Conservation (phyloP, 1,284 basidiomycete species). For the Caloboletus firmus region DNA sequence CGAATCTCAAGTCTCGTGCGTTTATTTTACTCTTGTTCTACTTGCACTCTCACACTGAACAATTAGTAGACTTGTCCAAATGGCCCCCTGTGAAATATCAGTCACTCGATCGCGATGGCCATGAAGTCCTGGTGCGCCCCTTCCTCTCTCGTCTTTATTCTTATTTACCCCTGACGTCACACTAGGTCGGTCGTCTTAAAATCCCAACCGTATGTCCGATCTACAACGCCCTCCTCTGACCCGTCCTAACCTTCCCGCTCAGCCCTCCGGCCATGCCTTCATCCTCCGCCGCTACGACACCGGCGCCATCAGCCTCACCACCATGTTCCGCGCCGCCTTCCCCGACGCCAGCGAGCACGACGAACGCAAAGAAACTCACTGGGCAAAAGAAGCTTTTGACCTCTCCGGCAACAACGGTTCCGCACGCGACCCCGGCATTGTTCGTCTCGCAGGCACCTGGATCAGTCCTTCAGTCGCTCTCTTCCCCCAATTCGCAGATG, state of each 20-base stretch:
- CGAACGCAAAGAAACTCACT: conserved; percentile 83
- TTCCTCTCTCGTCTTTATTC: background rate
- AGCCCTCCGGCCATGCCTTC: conserved; percentile 85
- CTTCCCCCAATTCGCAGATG: conserved; percentile 55
- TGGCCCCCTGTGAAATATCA: conserved; percentile 78
- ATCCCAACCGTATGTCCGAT: conserved; percentile 74
- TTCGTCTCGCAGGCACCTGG: conserved; percentile 90
- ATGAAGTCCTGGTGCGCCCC: conserved; percentile 74
- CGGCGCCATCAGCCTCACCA: conserved; percentile 90
- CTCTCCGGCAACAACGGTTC: conserved; percentile 81
- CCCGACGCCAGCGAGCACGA: conserved; percentile 79
- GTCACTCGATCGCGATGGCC: conserved; percentile 76
- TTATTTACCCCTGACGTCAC: conserved; percentile 21
- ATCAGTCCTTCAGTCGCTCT: conserved; percentile 74
- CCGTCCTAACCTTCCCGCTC: conserved; percentile 11
- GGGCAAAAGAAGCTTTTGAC: conserved; percentile 83
- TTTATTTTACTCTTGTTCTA: background rate
- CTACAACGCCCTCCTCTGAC: background rate
- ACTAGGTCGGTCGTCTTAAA: conserved; percentile 86
- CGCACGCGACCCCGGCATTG: conserved; percentile 54
- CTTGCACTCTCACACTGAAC: background rate
- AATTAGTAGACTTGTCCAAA: conserved; percentile 31
- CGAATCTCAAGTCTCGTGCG: conserved; percentile 42
- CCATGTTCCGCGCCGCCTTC: conserved; percentile 98
- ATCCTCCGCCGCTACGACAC: conserved; percentile 96